phyloP scores from a whole-genome alignment of 371 early-diverging fungal genomes.

The Edhazardia aedis region DNA sequence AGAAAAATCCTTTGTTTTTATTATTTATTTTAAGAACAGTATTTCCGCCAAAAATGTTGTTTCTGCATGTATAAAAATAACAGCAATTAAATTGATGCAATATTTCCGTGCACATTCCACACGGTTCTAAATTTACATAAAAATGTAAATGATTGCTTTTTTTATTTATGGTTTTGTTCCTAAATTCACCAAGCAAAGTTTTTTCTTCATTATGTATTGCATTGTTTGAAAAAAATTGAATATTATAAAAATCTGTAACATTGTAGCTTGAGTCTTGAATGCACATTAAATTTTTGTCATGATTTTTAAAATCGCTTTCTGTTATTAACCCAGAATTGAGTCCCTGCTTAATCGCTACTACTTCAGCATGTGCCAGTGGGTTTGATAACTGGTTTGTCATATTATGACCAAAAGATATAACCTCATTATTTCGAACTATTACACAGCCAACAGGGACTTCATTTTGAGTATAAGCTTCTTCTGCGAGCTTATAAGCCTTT shows the following conservation, averaged over 20 bases:
- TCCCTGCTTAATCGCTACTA: constrained; percentile 16
- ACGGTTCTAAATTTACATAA: constrained; percentile 46
- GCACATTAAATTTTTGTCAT: no score
- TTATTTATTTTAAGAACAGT: constrained; percentile 9
- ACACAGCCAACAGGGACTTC: constrained; percentile 48
- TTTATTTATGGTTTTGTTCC: background rate
- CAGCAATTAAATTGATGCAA: constrained; percentile 14
- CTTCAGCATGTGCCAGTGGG: constrained; percentile 45
- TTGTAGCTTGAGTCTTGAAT: no score
- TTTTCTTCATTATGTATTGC: no score
- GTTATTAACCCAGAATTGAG: no score
- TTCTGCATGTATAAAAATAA: constrained; percentile 34
- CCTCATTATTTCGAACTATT: constrained; percentile 17
- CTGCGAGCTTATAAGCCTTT: constrained; percentile 30
- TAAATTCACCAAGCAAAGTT: no score
- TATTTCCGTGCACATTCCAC: constrained; percentile 44
- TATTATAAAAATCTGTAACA: no score
- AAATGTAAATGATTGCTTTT: constrained; percentile 12
- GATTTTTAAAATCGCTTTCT: no score
- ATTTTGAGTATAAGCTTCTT: constrained; percentile 19
- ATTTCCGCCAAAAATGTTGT: constrained; percentile 42
- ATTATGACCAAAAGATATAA: constrained; percentile 36
- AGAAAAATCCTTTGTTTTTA: background rate
- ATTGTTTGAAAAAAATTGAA: no score
- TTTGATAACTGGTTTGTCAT: constrained; percentile 32